Base-by-base conservation (phyloP, 148 eudicot species). In the Chenopodium formosanum region DNA sequence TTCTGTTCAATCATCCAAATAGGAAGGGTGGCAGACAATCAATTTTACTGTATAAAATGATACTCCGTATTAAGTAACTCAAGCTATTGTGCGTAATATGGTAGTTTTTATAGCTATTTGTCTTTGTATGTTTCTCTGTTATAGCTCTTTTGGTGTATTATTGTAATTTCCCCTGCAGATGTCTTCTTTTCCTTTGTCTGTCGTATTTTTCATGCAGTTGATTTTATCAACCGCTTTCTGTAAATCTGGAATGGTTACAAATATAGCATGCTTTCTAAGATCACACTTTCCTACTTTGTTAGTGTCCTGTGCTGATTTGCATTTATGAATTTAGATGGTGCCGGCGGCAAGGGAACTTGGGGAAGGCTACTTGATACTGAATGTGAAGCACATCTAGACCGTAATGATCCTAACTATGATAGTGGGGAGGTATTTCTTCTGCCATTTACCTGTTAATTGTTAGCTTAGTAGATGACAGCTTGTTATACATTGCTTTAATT, bases 311-410 rank as follows among this genome's bases (percentile, higher is more conserved):
- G 37, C 20, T 65, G 23, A 34, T 5, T 80, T 82, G 23, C 53
- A 56, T 56, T 56, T 84, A 62, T 79, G 79, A 80, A 47, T 47
- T 10, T 90, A 95, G 97, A 95, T 83, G 99, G 99, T 77, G 99
- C 84, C 77, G 97, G 99, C 83, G 99, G 99, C 40, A 95, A 95
- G 89, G 99, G 98, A 73, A 95, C 97, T 34, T 95, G 99, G 99
- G 99, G 99, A 76, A 93, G 88, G 85, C 87, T 92, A 73, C 97
- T 95, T 40, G 99, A 95, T 82, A 94, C 96, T 74, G 97, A 90
- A 77, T 88, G 88, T 82, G 95, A 92, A 63, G 75, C 89, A 60
- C 91, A 82, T 76, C 85, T 95, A 75, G 99, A 95, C 77, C 90
- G 89, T 53, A 95, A 95, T 75, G 99, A 95, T 89, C 99, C 99